Evolutionary conservation across 805 yeast species (phyloP), one percentile per base, ranked within the genome.

Genomic region (Metschnikowia amazonensis): DNA sequence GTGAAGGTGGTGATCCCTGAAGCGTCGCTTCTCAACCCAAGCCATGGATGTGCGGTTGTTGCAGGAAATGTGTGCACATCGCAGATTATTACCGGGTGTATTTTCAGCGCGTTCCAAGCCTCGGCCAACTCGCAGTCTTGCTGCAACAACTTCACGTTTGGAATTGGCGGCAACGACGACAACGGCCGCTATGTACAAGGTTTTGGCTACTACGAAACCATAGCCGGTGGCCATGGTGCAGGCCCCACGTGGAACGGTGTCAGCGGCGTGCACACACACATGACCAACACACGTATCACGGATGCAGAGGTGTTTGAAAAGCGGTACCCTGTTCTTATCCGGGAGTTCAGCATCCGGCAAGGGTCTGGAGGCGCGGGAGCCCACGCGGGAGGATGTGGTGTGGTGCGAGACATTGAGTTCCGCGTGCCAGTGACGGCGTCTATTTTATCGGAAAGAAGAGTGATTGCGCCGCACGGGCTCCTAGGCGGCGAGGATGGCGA

Each of bases 121-220:
- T 86, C 89, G 70, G 97, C 97, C 2, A 97, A 89, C 53, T 89
- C 97, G 1, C 98, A 92, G 66, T 97, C 97, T 35, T 89, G 94
- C 48, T 88, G 96, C 64, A 92, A 94, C 66, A 94, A 92, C 66
- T 80, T 92, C 56, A 90, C 97, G 0, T 92, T 90, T 70, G 97
- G 97, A 20, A 79, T 77, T 23, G 57, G 57, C 10, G 57, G 57
- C 4, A 87, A 84, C 50, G 92, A 89, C 38, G 52, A 55, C 10
- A 51, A 52, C 9, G 76, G 77, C 47, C 63, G 67, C 7, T 46
- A 50, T 33, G 52, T 50, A n/a, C 56, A 51, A 35, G 62, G 62
- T 1, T 55, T 55, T 27, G 58, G 58, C 6, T 55, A 55, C 47
- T 55, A 55, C 44, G 58, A 55, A 40, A 55, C 58, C 14, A 55